phyloP scores from a whole-genome alignment of 192 early-diverging fungal genomes.

The Entomortierella beljakovae region DNA sequence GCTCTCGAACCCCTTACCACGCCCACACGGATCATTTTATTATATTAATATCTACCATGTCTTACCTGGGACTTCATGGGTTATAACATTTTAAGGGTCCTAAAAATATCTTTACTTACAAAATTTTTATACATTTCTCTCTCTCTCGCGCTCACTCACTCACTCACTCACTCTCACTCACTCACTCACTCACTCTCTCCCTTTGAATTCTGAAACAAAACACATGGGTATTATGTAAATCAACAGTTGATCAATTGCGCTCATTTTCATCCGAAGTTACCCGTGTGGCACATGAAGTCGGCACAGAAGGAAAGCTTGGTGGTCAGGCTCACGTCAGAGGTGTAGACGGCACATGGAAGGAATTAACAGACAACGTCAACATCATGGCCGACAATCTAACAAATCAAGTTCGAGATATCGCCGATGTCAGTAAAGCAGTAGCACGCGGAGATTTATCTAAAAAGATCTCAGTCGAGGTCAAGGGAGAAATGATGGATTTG shows the following conservation, averaged over 20 bases:
- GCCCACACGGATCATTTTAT: no score
- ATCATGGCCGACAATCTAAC: constrained; percentile 76
- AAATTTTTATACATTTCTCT: no score
- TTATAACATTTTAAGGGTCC: no score
- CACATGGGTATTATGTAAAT: not conserved
- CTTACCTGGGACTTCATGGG: no score
- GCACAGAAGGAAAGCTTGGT: constrained; percentile 66
- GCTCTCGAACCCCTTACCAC: no score
- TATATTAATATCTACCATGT: not conserved
- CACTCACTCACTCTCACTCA: constrained; percentile 15
- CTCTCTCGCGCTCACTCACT: constrained; percentile 35
- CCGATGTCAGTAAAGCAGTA: constrained; percentile 70
- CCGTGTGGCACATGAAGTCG: constrained; percentile 71
- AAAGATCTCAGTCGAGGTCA: constrained; percentile 68
- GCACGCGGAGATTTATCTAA: constrained; percentile 71
- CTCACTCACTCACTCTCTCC: constrained; percentile 25
- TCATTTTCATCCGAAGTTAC: constrained; percentile 64
- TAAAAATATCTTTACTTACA: no score
- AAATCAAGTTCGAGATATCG: constrained; percentile 75
- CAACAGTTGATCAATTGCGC: constrained; percentile 52
- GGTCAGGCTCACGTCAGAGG: constrained; percentile 66
- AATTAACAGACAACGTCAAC: constrained; percentile 75
- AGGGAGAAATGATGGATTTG: constrained; percentile 75
- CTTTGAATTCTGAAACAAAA: not conserved
- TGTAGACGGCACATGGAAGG: constrained; percentile 76